phyloP scores from a whole-genome alignment of 306 rosid genomes.

The Mimosa bimucronata region DNA sequence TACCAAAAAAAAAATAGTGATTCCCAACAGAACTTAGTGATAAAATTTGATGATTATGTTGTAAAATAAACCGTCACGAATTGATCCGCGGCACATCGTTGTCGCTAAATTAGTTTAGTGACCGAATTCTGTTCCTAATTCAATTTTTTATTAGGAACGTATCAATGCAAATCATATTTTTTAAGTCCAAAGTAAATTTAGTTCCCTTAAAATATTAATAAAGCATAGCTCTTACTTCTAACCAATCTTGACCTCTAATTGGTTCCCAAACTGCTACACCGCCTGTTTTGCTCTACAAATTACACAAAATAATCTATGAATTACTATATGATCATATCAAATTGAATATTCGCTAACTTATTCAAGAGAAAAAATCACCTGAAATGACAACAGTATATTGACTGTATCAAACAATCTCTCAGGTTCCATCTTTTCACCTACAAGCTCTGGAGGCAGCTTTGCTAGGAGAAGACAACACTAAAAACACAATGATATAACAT shows the following conservation, averaged over 20 bases:
- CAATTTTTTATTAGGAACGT: too few species aligned
- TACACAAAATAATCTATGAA: neutral
- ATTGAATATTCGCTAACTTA: neutral
- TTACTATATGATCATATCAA: neutral
- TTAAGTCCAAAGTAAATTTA: neutral
- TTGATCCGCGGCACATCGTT: too few species aligned
- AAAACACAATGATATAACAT: neutral
- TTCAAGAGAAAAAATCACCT: constrained; percentile 29
- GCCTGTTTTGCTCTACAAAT: constrained; percentile 52
- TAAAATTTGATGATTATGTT: too few species aligned
- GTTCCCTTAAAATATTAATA: neutral
- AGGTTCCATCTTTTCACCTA: constrained; percentile 25
- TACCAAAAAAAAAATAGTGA: too few species aligned
- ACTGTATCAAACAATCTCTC: constrained; percentile 48
- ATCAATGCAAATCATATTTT: neutral
- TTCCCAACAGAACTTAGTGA: too few species aligned
- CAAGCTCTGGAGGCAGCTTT: constrained; percentile 44
- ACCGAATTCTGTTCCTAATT: too few species aligned
- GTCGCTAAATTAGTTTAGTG: too few species aligned
- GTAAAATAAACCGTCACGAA: too few species aligned
- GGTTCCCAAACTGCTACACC: constrained; percentile 52
- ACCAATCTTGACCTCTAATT: constrained; percentile 45
- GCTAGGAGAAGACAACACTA: constrained; percentile 47
- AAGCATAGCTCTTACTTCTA: constrained; percentile 41
- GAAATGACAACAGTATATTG: constrained; percentile 51